phyloP scores from a whole-genome alignment of 257 asterid species.

The Prunella vulgaris region DNA sequence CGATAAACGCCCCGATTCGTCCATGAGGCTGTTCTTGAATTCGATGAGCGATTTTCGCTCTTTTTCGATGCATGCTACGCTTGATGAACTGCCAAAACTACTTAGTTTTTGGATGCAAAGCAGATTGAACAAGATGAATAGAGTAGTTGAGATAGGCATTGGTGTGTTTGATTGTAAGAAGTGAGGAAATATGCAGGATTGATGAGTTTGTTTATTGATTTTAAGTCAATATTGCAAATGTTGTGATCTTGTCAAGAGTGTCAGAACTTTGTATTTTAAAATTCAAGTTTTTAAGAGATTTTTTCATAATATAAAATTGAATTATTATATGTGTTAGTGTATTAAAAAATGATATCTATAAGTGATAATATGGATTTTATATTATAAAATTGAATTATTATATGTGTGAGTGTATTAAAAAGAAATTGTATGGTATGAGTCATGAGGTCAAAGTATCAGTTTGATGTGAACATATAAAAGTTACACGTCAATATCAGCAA shows the following conservation, averaged over 20 bases:
- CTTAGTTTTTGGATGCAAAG: not conserved
- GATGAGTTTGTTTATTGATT: not conserved
- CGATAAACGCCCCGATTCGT: slow-evolving; percentile 12
- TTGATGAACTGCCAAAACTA: not conserved
- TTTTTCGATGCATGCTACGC: slow-evolving; percentile 5
- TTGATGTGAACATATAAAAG: not conserved
- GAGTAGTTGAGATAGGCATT: not conserved
- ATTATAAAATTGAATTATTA: not conserved
- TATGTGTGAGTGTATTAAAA: too few relatives aligned
- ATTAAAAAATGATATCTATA: too few relatives aligned
- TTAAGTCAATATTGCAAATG: not conserved
- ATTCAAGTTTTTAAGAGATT: not conserved
- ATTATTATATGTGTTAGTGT: too few relatives aligned
- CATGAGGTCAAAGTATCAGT: not conserved
- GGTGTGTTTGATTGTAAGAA: not conserved
- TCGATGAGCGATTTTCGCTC: slow-evolving; percentile 19
- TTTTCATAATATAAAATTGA: too few relatives aligned
- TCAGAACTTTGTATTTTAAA: not conserved
- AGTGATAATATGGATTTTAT: not conserved
- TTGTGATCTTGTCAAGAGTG: not conserved
- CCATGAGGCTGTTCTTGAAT: slow-evolving; percentile 18
- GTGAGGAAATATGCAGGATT: not conserved
- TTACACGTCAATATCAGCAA: not conserved
- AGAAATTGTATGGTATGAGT: too few relatives aligned
- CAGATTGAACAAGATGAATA: not conserved